Conservation (phyloP, 1,284 basidiomycete genomes). For the Sporisorium iseilematis-ciliati region DNA sequence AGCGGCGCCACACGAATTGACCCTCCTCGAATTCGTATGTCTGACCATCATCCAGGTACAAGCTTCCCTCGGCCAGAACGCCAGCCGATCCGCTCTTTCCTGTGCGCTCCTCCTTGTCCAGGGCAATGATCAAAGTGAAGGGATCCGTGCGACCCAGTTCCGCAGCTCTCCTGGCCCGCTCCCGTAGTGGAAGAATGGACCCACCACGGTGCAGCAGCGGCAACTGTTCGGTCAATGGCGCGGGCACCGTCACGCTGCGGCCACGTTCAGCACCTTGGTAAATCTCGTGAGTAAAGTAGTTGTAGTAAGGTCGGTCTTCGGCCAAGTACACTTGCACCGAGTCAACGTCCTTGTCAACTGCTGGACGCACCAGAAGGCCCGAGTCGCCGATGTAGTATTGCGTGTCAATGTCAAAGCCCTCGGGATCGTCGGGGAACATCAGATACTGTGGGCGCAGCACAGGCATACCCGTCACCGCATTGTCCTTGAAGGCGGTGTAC, state of each 20-base stretch:
- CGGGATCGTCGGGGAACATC: constrained; percentile 86
- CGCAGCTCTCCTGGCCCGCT: constrained; percentile 86
- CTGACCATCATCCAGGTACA: constrained; percentile 96
- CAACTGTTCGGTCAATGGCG: constrained; percentile 74
- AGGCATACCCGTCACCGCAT: constrained; percentile 60
- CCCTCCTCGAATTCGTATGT: constrained; percentile 83
- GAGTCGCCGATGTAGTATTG: constrained; percentile 92
- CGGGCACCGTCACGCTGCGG: constrained; percentile 76
- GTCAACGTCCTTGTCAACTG: constrained; percentile 80
- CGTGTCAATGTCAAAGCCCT: constrained; percentile 89
- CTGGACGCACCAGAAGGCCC: constrained; percentile 91
- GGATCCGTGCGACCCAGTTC: constrained; percentile 91
- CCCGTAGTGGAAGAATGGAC: constrained; percentile 85
- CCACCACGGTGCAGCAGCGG: constrained; percentile 93
- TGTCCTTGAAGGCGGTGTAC: constrained; percentile 88
- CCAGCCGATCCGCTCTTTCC: constrained; percentile 22
- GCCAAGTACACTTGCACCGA: constrained; percentile 85
- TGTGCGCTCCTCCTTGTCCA: constrained; percentile 73
- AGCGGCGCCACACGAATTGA: constrained; percentile 77
- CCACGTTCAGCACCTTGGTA: constrained; percentile 78
- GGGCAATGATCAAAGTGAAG: constrained; percentile 87
- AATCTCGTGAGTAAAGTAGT: constrained; percentile 78
- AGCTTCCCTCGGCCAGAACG: constrained; percentile 78
- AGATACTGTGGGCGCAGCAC: constrained; percentile 83
- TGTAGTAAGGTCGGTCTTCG: constrained; percentile 94